These are phyloP conservation scores for Alternaria arborescens DNA, from an alignment of 2,329 filamentous ascomycete genomes.

Conservation along the genomic window DNA sequence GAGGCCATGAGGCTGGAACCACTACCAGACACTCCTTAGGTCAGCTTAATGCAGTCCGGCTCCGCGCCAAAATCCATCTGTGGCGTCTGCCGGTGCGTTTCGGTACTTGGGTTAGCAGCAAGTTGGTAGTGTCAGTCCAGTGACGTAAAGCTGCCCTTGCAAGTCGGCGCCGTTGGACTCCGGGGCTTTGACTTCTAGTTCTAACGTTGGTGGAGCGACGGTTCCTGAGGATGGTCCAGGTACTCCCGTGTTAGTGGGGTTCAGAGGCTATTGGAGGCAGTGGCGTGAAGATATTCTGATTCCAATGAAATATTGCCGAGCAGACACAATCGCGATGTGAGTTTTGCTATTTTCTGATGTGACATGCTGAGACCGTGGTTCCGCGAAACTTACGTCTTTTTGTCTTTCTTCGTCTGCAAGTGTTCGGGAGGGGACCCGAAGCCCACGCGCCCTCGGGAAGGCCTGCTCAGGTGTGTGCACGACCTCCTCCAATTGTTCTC, in stretches of 20 bases:
- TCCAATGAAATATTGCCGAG: not conserved
- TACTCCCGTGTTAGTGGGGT: slow-evolving; percentile 4
- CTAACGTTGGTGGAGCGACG: not conserved
- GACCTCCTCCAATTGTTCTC: not conserved
- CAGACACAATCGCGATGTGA: not conserved
- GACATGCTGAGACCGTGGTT: not conserved
- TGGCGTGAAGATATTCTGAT: not conserved
- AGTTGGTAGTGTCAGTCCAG: not conserved
- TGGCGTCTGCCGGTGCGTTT: slow-evolving; percentile 6
- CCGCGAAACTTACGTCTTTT: not conserved
- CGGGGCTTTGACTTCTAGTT: not conserved
- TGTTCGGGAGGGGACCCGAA: not conserved
- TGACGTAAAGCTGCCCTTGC: slow-evolving; percentile 1
- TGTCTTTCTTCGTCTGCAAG: not conserved
- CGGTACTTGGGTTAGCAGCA: slow-evolving; percentile 3
- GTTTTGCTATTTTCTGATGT: not conserved
- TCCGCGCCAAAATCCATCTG: not conserved
- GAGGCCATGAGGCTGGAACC: not conserved
- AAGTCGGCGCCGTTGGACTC: not conserved
- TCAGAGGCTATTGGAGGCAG: not conserved
- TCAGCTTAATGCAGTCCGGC: not conserved
- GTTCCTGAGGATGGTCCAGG: not conserved
- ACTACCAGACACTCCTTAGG: not conserved
- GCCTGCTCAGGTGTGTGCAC: not conserved
- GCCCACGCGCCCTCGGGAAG: not conserved